Conservation (phyloP, 352 stramenopile species). For the Pythium scleroteichum region DNA sequence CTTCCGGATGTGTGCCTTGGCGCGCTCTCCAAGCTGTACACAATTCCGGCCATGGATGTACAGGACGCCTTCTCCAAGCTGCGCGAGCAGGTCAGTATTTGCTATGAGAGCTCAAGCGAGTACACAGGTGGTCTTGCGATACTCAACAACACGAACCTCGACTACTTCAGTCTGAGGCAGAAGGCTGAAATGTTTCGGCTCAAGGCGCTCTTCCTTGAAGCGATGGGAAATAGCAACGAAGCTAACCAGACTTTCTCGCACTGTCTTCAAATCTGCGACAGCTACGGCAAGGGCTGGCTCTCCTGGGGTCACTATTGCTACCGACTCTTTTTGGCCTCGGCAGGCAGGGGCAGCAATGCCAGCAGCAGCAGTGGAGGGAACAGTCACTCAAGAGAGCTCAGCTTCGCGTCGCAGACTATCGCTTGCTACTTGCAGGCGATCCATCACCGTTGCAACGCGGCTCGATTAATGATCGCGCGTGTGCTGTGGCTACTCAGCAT, state of each 20-base stretch:
- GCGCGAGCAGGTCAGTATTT: constrained; percentile 92
- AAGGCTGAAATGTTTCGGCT: constrained; percentile 93
- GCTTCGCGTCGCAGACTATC: constrained; percentile 88
- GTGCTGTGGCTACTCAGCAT: constrained; percentile 91
- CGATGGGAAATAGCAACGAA: constrained; percentile 70
- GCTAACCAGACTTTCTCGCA: constrained; percentile 92
- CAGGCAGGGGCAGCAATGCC: constrained; percentile 20
- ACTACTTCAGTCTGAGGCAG: constrained; percentile 91
- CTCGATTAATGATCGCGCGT: constrained; percentile 87
- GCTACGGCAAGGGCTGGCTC: constrained; percentile 94
- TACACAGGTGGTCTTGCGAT: constrained; percentile 89
- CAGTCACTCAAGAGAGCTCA: constrained; percentile 41
- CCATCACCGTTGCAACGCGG: constrained; percentile 88
- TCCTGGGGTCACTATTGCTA: constrained; percentile 94
- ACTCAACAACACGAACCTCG: constrained; percentile 93
- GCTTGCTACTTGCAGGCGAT: constrained; percentile 94
- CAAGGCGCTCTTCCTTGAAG: constrained; percentile 89
- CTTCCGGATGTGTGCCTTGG: constrained; percentile 86
- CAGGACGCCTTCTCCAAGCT: constrained; percentile 93
- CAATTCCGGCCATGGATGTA: constrained; percentile 91
- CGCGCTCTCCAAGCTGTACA: constrained; percentile 85
- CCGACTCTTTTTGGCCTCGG: constrained; percentile 72
- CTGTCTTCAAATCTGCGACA: constrained; percentile 90
- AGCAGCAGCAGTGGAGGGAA: constrained; percentile 10
- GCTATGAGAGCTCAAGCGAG: constrained; percentile 87